A percentile compares a stretch with the other conserved stretches of the same genome.
Evolutionary conservation across 768 basidiomycete species (phyloP).

Genomic region (Tylopilus plumbeoviolaceoides): DNA sequence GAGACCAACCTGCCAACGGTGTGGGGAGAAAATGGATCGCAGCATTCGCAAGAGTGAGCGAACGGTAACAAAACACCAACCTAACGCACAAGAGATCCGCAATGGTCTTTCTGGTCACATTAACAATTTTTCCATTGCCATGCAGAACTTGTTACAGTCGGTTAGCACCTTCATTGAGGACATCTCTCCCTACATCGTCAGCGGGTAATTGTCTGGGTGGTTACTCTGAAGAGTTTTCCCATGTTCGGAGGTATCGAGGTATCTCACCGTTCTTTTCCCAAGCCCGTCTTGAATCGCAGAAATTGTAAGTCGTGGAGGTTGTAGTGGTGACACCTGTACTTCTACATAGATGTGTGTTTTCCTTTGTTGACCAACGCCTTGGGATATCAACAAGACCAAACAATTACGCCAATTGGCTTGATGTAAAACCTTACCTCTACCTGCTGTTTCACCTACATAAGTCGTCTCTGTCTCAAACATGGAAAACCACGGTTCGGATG

Average conservation of each 20-base stretch:
- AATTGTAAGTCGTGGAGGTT: background rate
- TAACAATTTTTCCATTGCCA: background rate
- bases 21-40: background rate
- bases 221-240: background rate
- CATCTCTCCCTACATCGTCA: constrained; percentile 2
- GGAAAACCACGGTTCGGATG: constrained; percentile 8
- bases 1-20: background rate
- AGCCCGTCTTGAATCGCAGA: background rate
- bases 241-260: background rate
- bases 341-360: background rate
- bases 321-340: background rate
- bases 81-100: background rate
- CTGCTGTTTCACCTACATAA: background rate
- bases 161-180: background rate
- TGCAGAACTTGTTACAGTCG: constrained; percentile 1
- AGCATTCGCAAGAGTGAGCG: background rate
- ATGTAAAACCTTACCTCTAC: background rate
- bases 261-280: background rate
- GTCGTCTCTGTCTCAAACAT: constrained; percentile 3
- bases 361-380: constrained; percentile 14
- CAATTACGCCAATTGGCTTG: constrained; percentile 4
- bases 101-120: background rate
- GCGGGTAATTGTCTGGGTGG: background rate
- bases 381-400: constrained; percentile 20
- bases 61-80: background rate